These are phyloP conservation scores for Lepiota brunneoincarnata DNA, from an alignment of 768 basidiomycete genomes.

Conservation along the genomic window DNA sequence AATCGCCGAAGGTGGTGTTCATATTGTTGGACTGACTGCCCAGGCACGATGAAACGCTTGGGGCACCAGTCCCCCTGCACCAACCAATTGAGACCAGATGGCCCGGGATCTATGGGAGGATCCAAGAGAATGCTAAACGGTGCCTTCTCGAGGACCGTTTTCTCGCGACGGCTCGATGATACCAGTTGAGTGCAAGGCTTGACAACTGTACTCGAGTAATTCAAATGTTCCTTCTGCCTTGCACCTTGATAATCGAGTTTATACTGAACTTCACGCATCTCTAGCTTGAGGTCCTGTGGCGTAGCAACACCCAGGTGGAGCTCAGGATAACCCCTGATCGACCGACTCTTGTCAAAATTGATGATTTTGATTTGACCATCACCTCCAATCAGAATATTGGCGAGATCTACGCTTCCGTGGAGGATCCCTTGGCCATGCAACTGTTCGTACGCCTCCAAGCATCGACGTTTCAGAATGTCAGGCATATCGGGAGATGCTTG, in stretches of 20 bases:
- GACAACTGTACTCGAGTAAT: not conserved
- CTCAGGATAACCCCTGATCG: constrained; percentile 20
- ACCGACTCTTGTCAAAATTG: constrained; percentile 47
- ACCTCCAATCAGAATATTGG: constrained; percentile 53
- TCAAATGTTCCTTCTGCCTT: constrained; percentile 17
- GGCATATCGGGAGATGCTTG: constrained; percentile 61
- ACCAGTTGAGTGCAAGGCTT: not conserved
- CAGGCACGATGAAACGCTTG: constrained; percentile 5
- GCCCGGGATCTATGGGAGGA: constrained; percentile 7
- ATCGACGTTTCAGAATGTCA: constrained; percentile 45
- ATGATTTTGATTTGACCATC: constrained; percentile 53
- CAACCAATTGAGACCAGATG: not conserved
- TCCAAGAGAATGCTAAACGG: constrained; percentile 1
- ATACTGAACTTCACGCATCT: constrained; percentile 56
- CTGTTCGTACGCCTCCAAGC: constrained; percentile 47
- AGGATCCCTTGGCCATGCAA: constrained; percentile 46
- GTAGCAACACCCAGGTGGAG: constrained; percentile 35
- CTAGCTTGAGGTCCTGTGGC: constrained; percentile 40
- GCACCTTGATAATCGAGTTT: constrained; percentile 42
- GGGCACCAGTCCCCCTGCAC: constrained; percentile 1
- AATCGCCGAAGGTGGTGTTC: not conserved
- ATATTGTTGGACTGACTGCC: constrained; percentile 2
- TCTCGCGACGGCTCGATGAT: not conserved
- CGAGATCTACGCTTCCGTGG: constrained; percentile 45
- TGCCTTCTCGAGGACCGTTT: not conserved